A percentile compares a stretch with the other conserved stretches of the same genome.
Evolutionary conservation across 768 basidiomycete genomes (phyloP).

Genomic region (Ramaria sp.): DNA sequence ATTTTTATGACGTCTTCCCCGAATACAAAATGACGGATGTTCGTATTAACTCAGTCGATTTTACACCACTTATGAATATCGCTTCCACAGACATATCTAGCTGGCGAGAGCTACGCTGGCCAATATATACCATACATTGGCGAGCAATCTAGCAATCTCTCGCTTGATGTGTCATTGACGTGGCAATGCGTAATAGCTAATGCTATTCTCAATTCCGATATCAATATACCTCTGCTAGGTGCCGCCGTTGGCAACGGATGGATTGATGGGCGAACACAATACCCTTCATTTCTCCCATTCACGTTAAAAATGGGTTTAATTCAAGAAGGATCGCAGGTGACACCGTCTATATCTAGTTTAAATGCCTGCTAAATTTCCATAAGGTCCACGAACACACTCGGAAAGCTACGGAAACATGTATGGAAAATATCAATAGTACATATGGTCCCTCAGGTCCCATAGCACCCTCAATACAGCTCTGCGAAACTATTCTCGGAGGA

Average conservation of each 20-base stretch:
- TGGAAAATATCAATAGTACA: slow-evolving; percentile 10
- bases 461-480: slow-evolving; percentile 1
- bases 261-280: slow-evolving; percentile 87
- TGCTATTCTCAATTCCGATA: slow-evolving; percentile 52
- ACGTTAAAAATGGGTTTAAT: slow-evolving; percentile 70
- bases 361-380: slow-evolving; percentile 34
- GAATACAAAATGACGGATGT: slow-evolving; percentile 79
- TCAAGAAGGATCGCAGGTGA: slow-evolving; percentile 58
- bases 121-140: slow-evolving; percentile 97
- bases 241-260: slow-evolving; percentile 95
- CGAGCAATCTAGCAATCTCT: slow-evolving; percentile 20
- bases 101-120: slow-evolving; percentile 94
- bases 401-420: slow-evolving; percentile 9
- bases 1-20: slow-evolving; percentile 86
- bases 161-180: background rate
- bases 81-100: slow-evolving; percentile 74
- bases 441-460: slow-evolving; percentile 5
- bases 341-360: slow-evolving; percentile 13
- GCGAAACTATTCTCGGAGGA: slow-evolving; percentile 6
- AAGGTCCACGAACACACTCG: slow-evolving; percentile 46
- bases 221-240: slow-evolving; percentile 60
- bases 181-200: slow-evolving; percentile 41
- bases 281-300: slow-evolving; percentile 83
- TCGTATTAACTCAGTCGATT: slow-evolving; percentile 21
- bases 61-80: background rate